Conservation (phyloP, 768 basidiomycete species). For the Kwoniella sp. region DNA sequence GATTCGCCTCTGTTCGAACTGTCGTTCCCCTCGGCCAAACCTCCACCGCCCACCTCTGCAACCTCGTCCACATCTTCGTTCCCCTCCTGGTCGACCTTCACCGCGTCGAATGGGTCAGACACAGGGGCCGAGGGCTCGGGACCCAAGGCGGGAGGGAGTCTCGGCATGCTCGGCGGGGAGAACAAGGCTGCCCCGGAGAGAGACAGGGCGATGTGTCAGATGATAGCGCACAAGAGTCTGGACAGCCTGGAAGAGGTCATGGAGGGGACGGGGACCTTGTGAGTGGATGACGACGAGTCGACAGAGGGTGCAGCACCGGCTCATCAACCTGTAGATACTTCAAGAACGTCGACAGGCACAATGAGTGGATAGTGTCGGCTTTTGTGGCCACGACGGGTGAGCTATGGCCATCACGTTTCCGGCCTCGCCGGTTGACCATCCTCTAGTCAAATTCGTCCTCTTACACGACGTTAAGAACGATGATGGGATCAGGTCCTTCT, state of each 20-base stretch:
- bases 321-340: slow-evolving; percentile 68
- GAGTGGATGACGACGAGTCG: slow-evolving; percentile 21
- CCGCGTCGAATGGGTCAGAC: slow-evolving; percentile 26
- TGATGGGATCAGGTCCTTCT: slow-evolving; percentile 88
- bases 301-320: too few relatives aligned
- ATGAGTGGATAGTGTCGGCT: slow-evolving; percentile 96
- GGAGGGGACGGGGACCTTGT: slow-evolving; percentile 49
- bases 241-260: slow-evolving; percentile 89
- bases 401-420: slow-evolving; percentile 43
- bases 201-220: slow-evolving; percentile 83
- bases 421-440: background rate
- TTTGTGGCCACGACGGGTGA: slow-evolving; percentile 92
- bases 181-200: slow-evolving; percentile 50
- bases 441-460: slow-evolving; percentile 83
- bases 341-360: slow-evolving; percentile 92
- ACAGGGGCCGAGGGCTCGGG: slow-evolving; percentile 10
- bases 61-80: slow-evolving; percentile 28
- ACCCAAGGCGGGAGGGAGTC: slow-evolving; percentile 9
- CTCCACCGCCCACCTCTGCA: slow-evolving; percentile 25
- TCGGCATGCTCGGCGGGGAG: slow-evolving; percentile 8
- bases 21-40: slow-evolving; percentile 44
- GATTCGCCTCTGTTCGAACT: slow-evolving; percentile 53
- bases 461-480: slow-evolving; percentile 95
- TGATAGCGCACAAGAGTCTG: slow-evolving; percentile 95
- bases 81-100: slow-evolving; percentile 49